phyloP scores from a whole-genome alignment of 306 rosid species.

The Vigna nakashimae region DNA sequence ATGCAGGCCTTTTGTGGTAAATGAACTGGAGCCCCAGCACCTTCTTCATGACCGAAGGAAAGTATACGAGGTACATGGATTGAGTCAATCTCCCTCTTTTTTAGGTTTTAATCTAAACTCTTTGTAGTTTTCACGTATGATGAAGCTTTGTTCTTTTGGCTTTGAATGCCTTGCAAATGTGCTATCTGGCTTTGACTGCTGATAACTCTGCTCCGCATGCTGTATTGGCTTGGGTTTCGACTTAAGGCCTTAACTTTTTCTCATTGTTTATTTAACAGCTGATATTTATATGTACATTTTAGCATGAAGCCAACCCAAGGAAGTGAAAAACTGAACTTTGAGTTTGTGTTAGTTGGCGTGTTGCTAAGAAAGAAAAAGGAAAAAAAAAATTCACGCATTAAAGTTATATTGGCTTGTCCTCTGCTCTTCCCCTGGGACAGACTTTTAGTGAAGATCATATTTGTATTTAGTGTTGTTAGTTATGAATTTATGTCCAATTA shows the following conservation, averaged over 20 bases:
- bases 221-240: slow-evolving; percentile 19
- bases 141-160: neutral
- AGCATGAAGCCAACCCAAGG: neutral
- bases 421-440: neutral
- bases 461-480: slow-evolving; percentile 21
- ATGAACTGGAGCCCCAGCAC: slow-evolving; percentile 91
- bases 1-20: slow-evolving; percentile 88
- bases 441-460: slow-evolving; percentile 24
- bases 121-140: slow-evolving; percentile 6
- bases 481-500: slow-evolving; percentile 28
- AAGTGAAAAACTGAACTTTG: slow-evolving; percentile 1
- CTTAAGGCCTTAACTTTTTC: slow-evolving; percentile 10
- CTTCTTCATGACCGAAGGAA: slow-evolving; percentile 97
- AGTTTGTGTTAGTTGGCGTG: slow-evolving; percentile 34
- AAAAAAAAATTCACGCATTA: neutral
- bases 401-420: slow-evolving; percentile 30
- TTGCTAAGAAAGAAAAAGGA: neutral
- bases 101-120: slow-evolving; percentile 21
- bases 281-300: slow-evolving; percentile 13
- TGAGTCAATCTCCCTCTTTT: neutral
- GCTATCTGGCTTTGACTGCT: slow-evolving; percentile 23
- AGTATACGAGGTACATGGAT: slow-evolving; percentile 81
- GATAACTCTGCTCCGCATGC: slow-evolving; percentile 27
- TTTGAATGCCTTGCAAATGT: slow-evolving; percentile 16
- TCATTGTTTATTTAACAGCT: slow-evolving; percentile 32